phyloP scores from a whole-genome alignment of 805 yeast species.

The Suhomyces emberorum region DNA sequence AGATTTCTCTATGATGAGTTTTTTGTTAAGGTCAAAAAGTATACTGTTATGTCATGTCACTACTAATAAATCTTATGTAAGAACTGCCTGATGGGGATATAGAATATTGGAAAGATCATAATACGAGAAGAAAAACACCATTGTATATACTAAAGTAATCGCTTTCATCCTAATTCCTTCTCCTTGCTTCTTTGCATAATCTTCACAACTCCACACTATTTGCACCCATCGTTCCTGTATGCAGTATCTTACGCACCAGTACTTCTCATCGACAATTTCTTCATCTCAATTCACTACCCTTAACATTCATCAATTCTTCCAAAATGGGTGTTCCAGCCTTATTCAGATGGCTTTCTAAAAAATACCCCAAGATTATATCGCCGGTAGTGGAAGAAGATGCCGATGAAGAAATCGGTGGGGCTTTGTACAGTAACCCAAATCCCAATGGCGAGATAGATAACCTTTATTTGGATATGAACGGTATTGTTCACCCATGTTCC shows the following conservation, averaged over 20 bases:
- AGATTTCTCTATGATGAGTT: no score
- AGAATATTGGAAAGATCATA: no score
- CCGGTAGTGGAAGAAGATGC: constrained; percentile 79
- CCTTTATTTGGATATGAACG: constrained; percentile 94
- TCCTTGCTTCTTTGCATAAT: background rate
- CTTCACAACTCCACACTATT: background rate
- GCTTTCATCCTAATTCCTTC: no score
- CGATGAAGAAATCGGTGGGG: constrained; percentile 56
- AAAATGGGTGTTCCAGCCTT: constrained; percentile 95
- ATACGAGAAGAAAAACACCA: no score
- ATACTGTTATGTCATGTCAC: no score
- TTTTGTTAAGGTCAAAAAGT: no score
- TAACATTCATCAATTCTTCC: constrained; percentile 2
- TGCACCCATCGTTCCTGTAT: background rate
- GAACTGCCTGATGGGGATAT: no score
- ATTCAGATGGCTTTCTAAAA: constrained; percentile 90
- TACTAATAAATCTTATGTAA: no score
- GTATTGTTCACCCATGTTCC: constrained; percentile 98
- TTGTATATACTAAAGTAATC: no score
- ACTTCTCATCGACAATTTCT: constrained; percentile 2
- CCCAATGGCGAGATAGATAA: constrained; percentile 97
- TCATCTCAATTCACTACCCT: no score
- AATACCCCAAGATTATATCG: constrained; percentile 90
- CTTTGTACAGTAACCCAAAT: constrained; percentile 69
- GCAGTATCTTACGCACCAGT: background rate